These are phyloP conservation scores for Coemansia sp. DNA, from an alignment of 192 early-diverging fungal genomes.

Conservation along the genomic window DNA sequence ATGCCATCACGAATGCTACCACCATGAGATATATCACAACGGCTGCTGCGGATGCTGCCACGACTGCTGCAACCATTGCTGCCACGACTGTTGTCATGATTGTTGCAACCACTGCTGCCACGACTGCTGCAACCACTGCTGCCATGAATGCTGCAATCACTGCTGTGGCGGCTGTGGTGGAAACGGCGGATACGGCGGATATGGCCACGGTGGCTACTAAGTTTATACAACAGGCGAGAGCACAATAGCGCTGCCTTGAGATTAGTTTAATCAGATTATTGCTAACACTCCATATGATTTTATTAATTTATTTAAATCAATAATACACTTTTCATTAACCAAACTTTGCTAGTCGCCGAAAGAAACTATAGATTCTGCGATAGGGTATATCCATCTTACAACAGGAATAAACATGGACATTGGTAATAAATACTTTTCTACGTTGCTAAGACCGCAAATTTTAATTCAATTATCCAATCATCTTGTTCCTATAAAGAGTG, in stretches of 20 bases:
- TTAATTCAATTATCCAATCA: no score
- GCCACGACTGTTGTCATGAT: constrained; percentile 19
- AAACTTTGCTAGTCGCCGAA: no score
- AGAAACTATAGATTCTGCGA: no score
- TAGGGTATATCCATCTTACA: no score
- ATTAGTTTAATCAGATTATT: neutral
- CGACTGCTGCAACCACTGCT: constrained; percentile 5
- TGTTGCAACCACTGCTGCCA: constrained; percentile 19
- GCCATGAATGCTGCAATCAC: constrained; percentile 11
- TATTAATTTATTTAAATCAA: neutral
- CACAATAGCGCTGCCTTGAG: constrained; percentile 3
- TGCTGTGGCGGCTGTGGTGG: constrained; percentile 10
- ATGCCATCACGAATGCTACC: constrained; percentile 29
- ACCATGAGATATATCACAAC: constrained; percentile 21
- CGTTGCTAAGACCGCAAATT: no score
- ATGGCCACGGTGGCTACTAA: constrained; percentile 18
- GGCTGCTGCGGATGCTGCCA: constrained; percentile 25
- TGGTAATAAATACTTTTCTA: no score
- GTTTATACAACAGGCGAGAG: neutral
- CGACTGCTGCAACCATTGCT: constrained; percentile 25
- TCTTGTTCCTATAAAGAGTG: no score
- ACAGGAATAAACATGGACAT: no score
- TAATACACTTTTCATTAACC: no score
- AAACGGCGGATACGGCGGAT: constrained; percentile 9
- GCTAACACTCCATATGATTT: no score